A percentile compares a stretch with the other conserved stretches of the same genome.
Conservation (phyloP, 495 filamentous ascomycete genomes). For the Aspergillus sclerotiicarbonarius region DNA sequence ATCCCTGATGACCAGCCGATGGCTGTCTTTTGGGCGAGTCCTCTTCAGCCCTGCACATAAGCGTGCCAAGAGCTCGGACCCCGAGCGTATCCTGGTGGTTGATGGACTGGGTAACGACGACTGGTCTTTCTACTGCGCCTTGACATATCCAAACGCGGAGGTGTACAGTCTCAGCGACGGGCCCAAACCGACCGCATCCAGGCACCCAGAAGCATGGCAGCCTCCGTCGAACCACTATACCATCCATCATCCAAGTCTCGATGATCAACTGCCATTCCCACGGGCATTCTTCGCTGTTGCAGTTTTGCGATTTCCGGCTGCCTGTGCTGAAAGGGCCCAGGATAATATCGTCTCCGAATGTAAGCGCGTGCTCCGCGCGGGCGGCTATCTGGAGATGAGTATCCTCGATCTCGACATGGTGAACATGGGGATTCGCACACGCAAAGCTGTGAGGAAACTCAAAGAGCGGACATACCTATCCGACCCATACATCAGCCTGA, state of each 20-base stretch:
- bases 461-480: slow-evolving; percentile 71
- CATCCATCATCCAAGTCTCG: slow-evolving; percentile 66
- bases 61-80: slow-evolving; percentile 61
- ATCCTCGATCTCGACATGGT: slow-evolving; percentile 84
- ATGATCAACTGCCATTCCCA: slow-evolving; percentile 79
- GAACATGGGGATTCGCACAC: slow-evolving; percentile 76
- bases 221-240: slow-evolving; percentile 84
- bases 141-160: slow-evolving; percentile 81
- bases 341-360: slow-evolving; percentile 81
- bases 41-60: slow-evolving; percentile 91
- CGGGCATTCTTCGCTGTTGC: slow-evolving; percentile 79
- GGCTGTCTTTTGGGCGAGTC: slow-evolving; percentile 93
- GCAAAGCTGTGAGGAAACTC: slow-evolving; percentile 71
- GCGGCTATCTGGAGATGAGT: slow-evolving; percentile 84
- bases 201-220: slow-evolving; percentile 45
- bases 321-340: slow-evolving; percentile 70
- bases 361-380: slow-evolving; percentile 84
- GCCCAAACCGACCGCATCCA: slow-evolving; percentile 30
- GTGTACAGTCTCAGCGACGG: slow-evolving; percentile 68
- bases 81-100: slow-evolving; percentile 74
- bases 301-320: slow-evolving; percentile 84
- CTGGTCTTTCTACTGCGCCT: slow-evolving; percentile 96
- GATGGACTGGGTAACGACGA: slow-evolving; percentile 91
- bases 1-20: slow-evolving; percentile 73
- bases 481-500: slow-evolving; percentile 63